These are phyloP conservation scores for Cladosporium sp. DNA, from an alignment of 2,329 filamentous ascomycete genomes.

Conservation along the genomic window DNA sequence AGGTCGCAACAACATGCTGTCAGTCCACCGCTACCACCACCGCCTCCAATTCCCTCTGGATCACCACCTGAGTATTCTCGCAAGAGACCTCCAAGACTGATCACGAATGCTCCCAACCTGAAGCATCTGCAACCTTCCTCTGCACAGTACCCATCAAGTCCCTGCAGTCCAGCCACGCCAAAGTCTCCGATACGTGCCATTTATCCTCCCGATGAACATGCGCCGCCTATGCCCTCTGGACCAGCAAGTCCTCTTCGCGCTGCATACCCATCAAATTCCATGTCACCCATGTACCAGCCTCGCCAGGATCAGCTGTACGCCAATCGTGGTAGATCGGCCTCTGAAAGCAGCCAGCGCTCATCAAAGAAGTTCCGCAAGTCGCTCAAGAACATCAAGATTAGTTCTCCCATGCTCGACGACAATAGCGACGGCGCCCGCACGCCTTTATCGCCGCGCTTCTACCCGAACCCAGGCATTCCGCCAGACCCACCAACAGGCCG, in stretches of 20 bases:
- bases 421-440: slow-evolving; percentile 52
- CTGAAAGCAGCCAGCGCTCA: slow-evolving; percentile 10
- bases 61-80: slow-evolving; percentile 24
- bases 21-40: slow-evolving; percentile 7
- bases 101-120: slow-evolving; percentile 32
- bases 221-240: slow-evolving; percentile 27
- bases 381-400: slow-evolving; percentile 60
- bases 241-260: slow-evolving; percentile 34
- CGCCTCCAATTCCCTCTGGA: not conserved
- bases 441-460: slow-evolving; percentile 60
- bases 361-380: slow-evolving; percentile 36
- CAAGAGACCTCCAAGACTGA: slow-evolving; percentile 27
- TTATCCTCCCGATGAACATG: slow-evolving; percentile 44
- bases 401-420: slow-evolving; percentile 50
- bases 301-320: not conserved
- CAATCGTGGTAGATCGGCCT: slow-evolving; percentile 13
- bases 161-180: slow-evolving; percentile 39
- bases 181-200: slow-evolving; percentile 50
- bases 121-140: slow-evolving; percentile 30
- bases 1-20: slow-evolving; percentile 41
- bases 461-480: slow-evolving; percentile 55
- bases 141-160: slow-evolving; percentile 32
- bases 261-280: slow-evolving; percentile 26
- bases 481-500: slow-evolving; percentile 51
- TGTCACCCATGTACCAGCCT: slow-evolving; percentile 11